A percentile compares a stretch with the other conserved stretches of the same genome.
These are phyloP conservation scores for Plenodomus biglobosus DNA, from an alignment of 2,329 filamentous ascomycete species.

Conservation along the genomic window DNA sequence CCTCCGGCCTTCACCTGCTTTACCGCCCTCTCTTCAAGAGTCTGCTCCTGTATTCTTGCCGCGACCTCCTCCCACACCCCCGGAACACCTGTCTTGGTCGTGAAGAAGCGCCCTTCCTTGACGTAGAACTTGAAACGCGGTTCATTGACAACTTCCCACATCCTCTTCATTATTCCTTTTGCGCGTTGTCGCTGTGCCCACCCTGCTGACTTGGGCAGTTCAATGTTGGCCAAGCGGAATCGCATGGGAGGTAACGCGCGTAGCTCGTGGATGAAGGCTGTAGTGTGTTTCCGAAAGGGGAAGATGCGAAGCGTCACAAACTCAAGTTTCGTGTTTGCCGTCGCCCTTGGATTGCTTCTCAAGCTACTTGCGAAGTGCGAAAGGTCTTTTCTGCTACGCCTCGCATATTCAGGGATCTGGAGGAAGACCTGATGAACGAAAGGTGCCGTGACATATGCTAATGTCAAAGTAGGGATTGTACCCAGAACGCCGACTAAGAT, in stretches of 20 bases:
- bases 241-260: slow-evolving; percentile 32
- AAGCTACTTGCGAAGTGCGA: slow-evolving; percentile 24
- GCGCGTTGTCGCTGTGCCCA: slow-evolving; percentile 23
- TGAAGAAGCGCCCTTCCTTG: slow-evolving; percentile 36
- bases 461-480: slow-evolving; percentile 35
- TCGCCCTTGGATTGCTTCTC: slow-evolving; percentile 13
- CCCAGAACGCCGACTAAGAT: slow-evolving; percentile 31
- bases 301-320: slow-evolving; percentile 42
- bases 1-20: slow-evolving; percentile 1
- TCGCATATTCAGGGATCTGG: slow-evolving; percentile 34
- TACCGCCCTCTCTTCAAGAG: slow-evolving; percentile 5
- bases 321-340: slow-evolving; percentile 35
- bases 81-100: slow-evolving; percentile 35
- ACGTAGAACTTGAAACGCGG: slow-evolving; percentile 41
- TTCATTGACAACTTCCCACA: slow-evolving; percentile 31
- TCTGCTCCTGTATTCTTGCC: slow-evolving; percentile 32
- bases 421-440: slow-evolving; percentile 40
- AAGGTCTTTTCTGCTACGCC: slow-evolving; percentile 27
- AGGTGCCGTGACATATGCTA: slow-evolving; percentile 42
- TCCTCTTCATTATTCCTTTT: slow-evolving; percentile 18
- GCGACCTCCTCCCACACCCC: slow-evolving; percentile 43
- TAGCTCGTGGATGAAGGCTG: slow-evolving; percentile 34
- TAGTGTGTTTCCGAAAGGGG: slow-evolving; percentile 35
- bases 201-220: slow-evolving; percentile 25
- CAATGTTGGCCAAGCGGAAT: slow-evolving; percentile 38